Conservation (phyloP, 164 flowering plant genomes). For the Annona cherimola region DNA sequence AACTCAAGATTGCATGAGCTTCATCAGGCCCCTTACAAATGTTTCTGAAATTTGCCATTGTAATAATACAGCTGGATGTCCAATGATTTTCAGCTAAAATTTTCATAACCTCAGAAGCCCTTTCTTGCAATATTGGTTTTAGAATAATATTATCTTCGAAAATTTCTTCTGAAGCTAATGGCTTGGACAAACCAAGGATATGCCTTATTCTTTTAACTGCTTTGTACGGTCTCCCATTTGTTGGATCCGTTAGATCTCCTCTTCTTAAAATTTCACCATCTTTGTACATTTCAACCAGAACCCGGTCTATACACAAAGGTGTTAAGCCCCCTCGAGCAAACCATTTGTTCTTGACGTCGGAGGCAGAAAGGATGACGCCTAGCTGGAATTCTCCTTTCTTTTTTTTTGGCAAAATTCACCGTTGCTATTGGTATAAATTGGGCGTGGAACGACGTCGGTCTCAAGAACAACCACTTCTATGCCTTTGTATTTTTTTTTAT, state of each 20-base stretch:
- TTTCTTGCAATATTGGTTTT: slow-evolving; percentile 51
- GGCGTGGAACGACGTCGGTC: too few species aligned
- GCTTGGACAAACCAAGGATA: slow-evolving; percentile 28
- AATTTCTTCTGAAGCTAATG: slow-evolving; percentile 21
- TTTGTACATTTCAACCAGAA: slow-evolving; percentile 68
- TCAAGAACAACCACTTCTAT: too few species aligned
- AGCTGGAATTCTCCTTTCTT: too few species aligned
- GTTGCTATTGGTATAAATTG: too few species aligned
- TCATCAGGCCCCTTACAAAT: slow-evolving; percentile 59
- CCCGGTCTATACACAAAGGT: slow-evolving; percentile 76
- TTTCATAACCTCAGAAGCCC: slow-evolving; percentile 44
- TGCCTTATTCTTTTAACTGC: slow-evolving; percentile 35
- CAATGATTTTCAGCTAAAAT: slow-evolving; percentile 62
- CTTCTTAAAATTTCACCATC: slow-evolving; percentile 53
- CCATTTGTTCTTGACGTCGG: slow-evolving; percentile 61
- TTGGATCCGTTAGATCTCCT: slow-evolving; percentile 53
- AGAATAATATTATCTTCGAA: slow-evolving; percentile 48
- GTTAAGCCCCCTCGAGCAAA: slow-evolving; percentile 63
- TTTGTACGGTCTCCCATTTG: slow-evolving; percentile 35
- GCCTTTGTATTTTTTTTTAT: too few species aligned
- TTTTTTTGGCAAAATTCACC: too few species aligned
- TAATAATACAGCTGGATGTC: slow-evolving; percentile 65
- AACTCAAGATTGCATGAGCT: slow-evolving; percentile 58
- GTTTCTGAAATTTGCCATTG: slow-evolving; percentile 48
- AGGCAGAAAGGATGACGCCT: too few species aligned